Conservation (phyloP, 2,329 filamentous ascomycete genomes). For the Ceratocystis lukuohia region DNA sequence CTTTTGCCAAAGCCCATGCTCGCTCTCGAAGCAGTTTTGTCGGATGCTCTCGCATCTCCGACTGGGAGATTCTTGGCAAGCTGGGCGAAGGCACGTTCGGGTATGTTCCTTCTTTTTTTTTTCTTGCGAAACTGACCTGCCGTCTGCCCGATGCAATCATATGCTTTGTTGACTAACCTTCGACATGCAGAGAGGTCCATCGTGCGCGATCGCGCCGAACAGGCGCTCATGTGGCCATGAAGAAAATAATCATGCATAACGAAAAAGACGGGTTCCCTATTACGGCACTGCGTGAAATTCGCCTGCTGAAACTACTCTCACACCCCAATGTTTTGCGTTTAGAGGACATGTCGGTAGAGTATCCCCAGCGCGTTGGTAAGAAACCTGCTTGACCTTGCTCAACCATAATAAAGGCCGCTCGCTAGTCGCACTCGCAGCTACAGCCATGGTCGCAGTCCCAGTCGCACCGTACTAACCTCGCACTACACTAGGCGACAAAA, state of each 20-base stretch:
- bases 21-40: slow-evolving; percentile 51
- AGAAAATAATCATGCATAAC: slow-evolving; percentile 99
- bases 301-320: slow-evolving; percentile 86
- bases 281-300: slow-evolving; percentile 92
- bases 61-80: slow-evolving; percentile 70
- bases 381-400: slow-evolving; percentile 26
- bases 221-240: slow-evolving; percentile 68
- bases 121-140: slow-evolving; percentile 13
- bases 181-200: slow-evolving; percentile 53
- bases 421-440: no score
- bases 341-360: slow-evolving; percentile 93
- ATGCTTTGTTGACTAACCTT: slow-evolving; percentile 11
- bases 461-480: background rate
- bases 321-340: slow-evolving; percentile 77
- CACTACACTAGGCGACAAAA: slow-evolving; percentile 46
- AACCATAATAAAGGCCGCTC: background rate
- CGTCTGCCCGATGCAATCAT: background rate
- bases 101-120: slow-evolving; percentile 28
- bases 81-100: slow-evolving; percentile 94
- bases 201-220: slow-evolving; percentile 68
- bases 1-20: slow-evolving; percentile 43
- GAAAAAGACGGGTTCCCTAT: slow-evolving; percentile 99
- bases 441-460: background rate
- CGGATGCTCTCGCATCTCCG: slow-evolving; percentile 71
- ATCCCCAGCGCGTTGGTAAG: slow-evolving; percentile 43